These are phyloP conservation scores for Persicaria tinctoria DNA, from an alignment of 148 eudicot genomes.

Conservation along the genomic window DNA sequence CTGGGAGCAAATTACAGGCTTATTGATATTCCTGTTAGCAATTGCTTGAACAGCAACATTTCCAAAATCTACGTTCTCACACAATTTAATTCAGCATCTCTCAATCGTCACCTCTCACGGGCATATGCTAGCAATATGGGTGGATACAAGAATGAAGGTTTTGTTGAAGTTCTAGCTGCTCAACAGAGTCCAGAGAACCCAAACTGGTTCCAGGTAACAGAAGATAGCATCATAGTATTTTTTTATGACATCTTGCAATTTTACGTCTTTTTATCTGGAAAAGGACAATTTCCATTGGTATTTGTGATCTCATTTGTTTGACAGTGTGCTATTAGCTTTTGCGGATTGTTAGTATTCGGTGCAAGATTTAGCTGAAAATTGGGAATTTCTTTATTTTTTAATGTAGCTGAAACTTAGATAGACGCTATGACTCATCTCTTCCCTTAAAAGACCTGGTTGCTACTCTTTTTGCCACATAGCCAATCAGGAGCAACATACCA, in stretches of 20 bases:
- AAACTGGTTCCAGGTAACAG: slow-evolving; percentile 83
- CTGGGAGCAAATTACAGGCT: slow-evolving; percentile 88
- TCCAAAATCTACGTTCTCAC: slow-evolving; percentile 85
- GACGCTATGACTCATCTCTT: too few relatives aligned
- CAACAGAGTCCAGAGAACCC: slow-evolving; percentile 98
- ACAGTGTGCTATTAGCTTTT: too few relatives aligned
- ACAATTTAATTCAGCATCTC: slow-evolving; percentile 94
- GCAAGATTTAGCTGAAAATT: too few relatives aligned
- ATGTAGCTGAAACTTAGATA: too few relatives aligned
- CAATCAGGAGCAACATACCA: too few relatives aligned
- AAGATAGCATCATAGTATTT: not conserved
- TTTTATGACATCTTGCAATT: not conserved
- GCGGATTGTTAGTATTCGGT: too few relatives aligned
- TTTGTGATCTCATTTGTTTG: too few relatives aligned
- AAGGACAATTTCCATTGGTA: not conserved
- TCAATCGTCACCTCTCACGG: slow-evolving; percentile 80
- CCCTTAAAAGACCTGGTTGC: too few relatives aligned
- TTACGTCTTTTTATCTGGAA: not conserved
- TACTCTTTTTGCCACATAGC: too few relatives aligned
- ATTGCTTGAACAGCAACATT: slow-evolving; percentile 88
- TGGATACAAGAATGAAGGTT: slow-evolving; percentile 91
- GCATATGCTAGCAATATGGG: slow-evolving; percentile 91
- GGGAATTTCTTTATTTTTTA: too few relatives aligned
- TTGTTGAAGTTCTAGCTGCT: slow-evolving; percentile 95
- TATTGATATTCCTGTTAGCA: slow-evolving; percentile 93